Evolutionary conservation across 2,329 filamentous ascomycete species (phyloP).

Genomic region (Clarireedia monteithiana): DNA sequence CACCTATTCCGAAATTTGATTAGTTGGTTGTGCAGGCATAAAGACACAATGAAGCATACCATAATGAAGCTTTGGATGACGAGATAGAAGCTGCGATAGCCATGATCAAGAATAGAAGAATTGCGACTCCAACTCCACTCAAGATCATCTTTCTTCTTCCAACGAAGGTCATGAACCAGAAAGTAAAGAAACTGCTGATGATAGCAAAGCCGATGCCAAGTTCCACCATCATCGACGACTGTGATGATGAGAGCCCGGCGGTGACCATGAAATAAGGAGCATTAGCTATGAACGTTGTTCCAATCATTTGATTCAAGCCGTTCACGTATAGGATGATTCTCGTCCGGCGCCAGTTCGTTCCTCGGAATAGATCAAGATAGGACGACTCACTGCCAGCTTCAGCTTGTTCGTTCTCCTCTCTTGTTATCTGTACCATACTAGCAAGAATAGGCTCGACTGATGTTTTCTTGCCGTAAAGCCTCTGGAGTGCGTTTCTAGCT

Average conservation of each 20-base stretch:
- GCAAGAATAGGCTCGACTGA: background rate
- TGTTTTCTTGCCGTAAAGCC: background rate
- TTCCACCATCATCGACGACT: slow-evolving; percentile 1
- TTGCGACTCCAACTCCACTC: background rate
- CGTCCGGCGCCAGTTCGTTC: slow-evolving; percentile 1
- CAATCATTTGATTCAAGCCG: slow-evolving; percentile 1
- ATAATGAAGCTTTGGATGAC: background rate
- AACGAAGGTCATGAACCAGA: slow-evolving; percentile 2
- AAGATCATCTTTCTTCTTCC: slow-evolving; percentile 1
- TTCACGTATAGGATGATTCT: slow-evolving; percentile 1
- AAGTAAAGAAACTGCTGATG: background rate
- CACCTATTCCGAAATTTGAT: background rate
- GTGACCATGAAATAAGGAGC: slow-evolving; percentile 1
- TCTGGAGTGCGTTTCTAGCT: background rate
- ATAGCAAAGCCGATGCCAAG: background rate
- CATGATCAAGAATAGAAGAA: background rate
- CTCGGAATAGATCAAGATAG: background rate
- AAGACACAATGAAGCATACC: background rate
- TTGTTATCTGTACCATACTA: background rate
- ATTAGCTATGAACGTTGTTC: background rate
- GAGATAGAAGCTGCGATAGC: background rate
- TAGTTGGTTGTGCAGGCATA: too few relatives aligned
- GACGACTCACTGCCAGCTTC: background rate
- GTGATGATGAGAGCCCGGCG: background rate
- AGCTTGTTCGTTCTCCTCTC: background rate